Percentiles rank a stretch among this genome's conserved stretches.
Conservation (phyloP, 1,139 yeast species). For the Candida tetrigidarum region DNA sequence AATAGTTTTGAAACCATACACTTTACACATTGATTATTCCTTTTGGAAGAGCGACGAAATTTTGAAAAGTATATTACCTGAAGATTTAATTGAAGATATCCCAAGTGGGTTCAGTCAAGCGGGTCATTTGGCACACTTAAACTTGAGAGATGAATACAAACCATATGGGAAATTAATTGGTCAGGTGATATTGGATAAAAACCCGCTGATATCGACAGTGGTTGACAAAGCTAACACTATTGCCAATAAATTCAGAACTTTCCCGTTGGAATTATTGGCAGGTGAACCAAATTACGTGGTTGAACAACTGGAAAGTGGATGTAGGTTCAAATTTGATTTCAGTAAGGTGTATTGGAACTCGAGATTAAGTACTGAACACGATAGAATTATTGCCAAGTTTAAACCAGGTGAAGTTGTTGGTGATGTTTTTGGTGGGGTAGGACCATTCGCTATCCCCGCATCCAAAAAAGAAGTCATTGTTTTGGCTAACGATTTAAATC, state of each 20-base stretch:
- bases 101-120: conserved; percentile 94
- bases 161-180: conserved; percentile 86
- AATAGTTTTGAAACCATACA: conserved; percentile 56
- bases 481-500: conserved; percentile 92
- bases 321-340: conserved; percentile 86
- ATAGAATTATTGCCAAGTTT: conserved; percentile 68
- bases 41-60: conserved; percentile 94
- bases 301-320: conserved; percentile 87
- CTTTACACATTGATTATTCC: conserved; percentile 63
- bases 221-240: conserved; percentile 93
- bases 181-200: conserved; percentile 88
- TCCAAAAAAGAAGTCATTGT: conserved; percentile 82
- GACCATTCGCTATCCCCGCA: conserved; percentile 97
- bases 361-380: conserved; percentile 92
- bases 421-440: conserved; percentile 99
- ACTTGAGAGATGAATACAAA: conserved; percentile 81
- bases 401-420: conserved; percentile 73
- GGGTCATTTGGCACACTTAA: conserved; percentile 96
- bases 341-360: conserved; percentile 98
- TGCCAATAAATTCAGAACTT: conserved; percentile 87
- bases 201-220: conserved; percentile 77
- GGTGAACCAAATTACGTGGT: conserved; percentile 77
- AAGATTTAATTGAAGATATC: conserved; percentile 64
- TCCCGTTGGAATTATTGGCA: conserved; percentile 91
- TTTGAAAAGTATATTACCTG: conserved; percentile 76